These are phyloP conservation scores for Solanum paucissectum DNA, from an alignment of 257 asterid genomes.

Conservation along the genomic window DNA sequence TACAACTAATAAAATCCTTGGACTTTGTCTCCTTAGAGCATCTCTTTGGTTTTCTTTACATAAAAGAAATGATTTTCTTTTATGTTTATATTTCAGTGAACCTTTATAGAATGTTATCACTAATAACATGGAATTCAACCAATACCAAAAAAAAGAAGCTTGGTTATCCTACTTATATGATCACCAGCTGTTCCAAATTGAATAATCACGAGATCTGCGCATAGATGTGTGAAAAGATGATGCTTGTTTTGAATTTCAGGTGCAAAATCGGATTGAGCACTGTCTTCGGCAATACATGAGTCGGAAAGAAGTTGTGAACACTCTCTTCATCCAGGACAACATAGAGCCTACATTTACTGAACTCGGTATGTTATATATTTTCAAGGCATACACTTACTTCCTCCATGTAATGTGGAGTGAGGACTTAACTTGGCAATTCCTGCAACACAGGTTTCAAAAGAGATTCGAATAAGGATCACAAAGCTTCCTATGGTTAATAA, in stretches of 20 bases:
- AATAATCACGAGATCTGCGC: neutral
- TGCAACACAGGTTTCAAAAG: neutral
- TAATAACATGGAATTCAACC: neutral
- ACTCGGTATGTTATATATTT: conserved; percentile 33
- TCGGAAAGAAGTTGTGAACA: conserved; percentile 55
- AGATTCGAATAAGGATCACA: neutral
- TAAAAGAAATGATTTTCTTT: neutral
- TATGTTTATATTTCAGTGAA: neutral
- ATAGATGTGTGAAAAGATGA: neutral
- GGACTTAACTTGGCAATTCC: neutral
- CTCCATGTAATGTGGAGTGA: neutral
- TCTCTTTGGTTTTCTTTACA: neutral
- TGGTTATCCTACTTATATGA: neutral
- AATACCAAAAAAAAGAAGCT: neutral
- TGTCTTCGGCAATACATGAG: conserved; percentile 76
- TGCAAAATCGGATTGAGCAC: conserved; percentile 54
- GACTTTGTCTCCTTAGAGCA: neutral
- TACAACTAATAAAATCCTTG: neutral
- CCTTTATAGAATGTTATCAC: neutral
- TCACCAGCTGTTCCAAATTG: neutral
- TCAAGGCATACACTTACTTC: neutral
- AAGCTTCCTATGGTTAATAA: neutral
- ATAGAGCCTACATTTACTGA: conserved; percentile 64
- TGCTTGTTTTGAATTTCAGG: conserved; percentile 33
- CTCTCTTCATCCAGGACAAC: conserved; percentile 44